Percentiles rank a stretch among this genome's conserved stretches.
Conservation (phyloP, 2,329 filamentous ascomycete genomes). For the Cordyceps tenuipes region DNA sequence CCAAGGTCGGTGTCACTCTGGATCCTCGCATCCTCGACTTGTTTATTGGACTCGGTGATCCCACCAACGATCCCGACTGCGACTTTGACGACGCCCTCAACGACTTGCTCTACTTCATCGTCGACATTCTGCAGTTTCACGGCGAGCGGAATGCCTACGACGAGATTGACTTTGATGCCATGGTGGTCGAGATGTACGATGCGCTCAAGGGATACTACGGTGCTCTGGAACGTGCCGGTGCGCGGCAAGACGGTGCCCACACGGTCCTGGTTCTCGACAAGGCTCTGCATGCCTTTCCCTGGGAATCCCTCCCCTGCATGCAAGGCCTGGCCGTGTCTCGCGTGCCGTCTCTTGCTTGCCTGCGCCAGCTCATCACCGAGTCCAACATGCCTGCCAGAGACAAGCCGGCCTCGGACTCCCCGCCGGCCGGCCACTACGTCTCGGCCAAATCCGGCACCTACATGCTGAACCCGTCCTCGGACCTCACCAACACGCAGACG, state of each 20-base stretch:
- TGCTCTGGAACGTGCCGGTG: constrained; percentile 30
- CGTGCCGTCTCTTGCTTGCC: constrained; percentile 75
- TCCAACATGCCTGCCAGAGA: constrained; percentile 16
- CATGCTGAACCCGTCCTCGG: constrained; percentile 82
- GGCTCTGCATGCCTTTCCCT: constrained; percentile 81
- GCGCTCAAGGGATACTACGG: constrained; percentile 72
- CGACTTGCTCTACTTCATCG: constrained; percentile 89
- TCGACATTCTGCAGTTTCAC: constrained; percentile 94
- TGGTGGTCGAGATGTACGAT: constrained; percentile 82
- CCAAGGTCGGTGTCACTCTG: constrained; percentile 36
- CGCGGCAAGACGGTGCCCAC: constrained; percentile 46
- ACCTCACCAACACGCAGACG: constrained; percentile 70
- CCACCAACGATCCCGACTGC: constrained; percentile 52
- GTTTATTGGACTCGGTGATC: constrained; percentile 76
- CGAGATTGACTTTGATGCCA: constrained; percentile 89
- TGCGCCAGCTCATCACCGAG: constrained; percentile 67
- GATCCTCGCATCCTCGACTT: constrained; percentile 67
- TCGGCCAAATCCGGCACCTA: constrained; percentile 55
- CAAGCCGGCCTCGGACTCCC: background rate
- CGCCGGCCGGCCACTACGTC: constrained; percentile 45
- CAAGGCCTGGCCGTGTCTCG: constrained; percentile 72
- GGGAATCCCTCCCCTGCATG: constrained; percentile 90
- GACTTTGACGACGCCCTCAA: constrained; percentile 86
- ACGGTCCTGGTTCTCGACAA: constrained; percentile 90
- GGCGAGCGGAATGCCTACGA: constrained; percentile 96